These are phyloP conservation scores for Ligustrum vulgare DNA, from an alignment of 257 asterid species.

Conservation along the genomic window DNA sequence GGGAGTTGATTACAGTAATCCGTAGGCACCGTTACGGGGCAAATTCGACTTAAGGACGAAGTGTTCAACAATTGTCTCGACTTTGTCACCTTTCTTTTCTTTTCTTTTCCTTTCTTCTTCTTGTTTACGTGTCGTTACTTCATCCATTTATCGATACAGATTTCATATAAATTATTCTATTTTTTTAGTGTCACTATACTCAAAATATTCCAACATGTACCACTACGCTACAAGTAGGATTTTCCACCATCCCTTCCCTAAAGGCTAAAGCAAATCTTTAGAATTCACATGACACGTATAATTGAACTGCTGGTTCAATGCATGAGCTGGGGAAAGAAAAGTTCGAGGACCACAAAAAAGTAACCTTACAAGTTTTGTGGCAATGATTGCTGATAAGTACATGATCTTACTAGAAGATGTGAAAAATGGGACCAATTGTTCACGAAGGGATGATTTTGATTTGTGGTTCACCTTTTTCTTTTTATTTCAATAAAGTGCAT, in stretches of 20 bases:
- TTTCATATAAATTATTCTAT: too few relatives aligned
- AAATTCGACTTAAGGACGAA: too few relatives aligned
- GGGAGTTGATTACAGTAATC: too few relatives aligned
- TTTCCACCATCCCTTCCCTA: neutral
- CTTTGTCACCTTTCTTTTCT: too few relatives aligned
- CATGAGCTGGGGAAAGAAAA: neutral
- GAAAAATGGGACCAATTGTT: conserved; percentile 4
- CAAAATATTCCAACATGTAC: too few relatives aligned
- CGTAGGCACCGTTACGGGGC: too few relatives aligned
- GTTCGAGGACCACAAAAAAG: conserved; percentile 12
- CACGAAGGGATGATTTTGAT: conserved; percentile 25
- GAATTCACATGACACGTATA: conserved; percentile 7
- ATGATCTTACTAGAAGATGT: conserved; percentile 13
- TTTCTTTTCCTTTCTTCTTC: too few relatives aligned
- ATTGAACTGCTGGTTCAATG: neutral
- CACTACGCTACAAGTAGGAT: neutral
- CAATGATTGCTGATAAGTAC: conserved; percentile 12
- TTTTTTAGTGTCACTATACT: too few relatives aligned
- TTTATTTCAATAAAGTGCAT: conserved; percentile 1
- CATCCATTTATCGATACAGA: too few relatives aligned
- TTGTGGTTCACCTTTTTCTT: conserved; percentile 17
- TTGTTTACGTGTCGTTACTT: too few relatives aligned
- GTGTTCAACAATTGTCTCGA: too few relatives aligned
- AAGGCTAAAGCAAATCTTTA: neutral
- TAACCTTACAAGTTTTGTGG: neutral